phyloP scores from a whole-genome alignment of 495 filamentous ascomycete species.

The Lasiosphaeria miniovina region DNA sequence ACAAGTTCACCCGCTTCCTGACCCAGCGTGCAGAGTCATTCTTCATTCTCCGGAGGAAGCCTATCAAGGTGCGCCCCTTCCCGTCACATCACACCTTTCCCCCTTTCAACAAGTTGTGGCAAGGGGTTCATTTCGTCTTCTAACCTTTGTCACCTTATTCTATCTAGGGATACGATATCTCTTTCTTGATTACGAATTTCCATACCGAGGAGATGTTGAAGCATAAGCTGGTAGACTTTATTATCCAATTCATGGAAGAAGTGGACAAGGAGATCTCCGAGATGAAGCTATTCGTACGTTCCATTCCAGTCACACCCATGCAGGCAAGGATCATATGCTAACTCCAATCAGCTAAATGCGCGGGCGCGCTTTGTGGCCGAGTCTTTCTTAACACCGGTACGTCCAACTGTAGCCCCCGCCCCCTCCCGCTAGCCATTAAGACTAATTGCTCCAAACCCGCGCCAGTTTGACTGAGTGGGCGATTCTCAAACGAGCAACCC shows the following conservation, averaged over 20 bases:
- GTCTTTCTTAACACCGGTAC: conserved; percentile 92
- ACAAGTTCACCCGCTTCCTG: conserved; percentile 96
- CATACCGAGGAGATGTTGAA: conserved; percentile 98
- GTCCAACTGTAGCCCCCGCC: conserved; percentile 27
- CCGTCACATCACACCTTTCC: too few species aligned
- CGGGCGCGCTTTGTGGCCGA: conserved; percentile 97
- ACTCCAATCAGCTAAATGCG: conserved; percentile 74
- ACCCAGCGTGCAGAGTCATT: conserved; percentile 80
- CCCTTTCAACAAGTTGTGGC: too few species aligned
- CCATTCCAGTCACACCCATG: background rate
- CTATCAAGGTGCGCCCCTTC: conserved; percentile 67
- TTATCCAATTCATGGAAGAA: conserved; percentile 99
- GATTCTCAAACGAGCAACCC: background rate
- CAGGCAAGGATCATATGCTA: conserved; percentile 10
- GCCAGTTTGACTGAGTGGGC: conserved; percentile 12
- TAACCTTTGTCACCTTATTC: background rate
- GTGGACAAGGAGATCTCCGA: conserved; percentile 99
- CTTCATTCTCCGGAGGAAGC: conserved; percentile 92
- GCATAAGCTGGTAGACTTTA: conserved; percentile 97
- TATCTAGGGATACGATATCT: conserved; percentile 91
- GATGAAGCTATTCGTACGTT: conserved; percentile 97
- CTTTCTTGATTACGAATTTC: conserved; percentile 96
- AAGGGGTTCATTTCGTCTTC: background rate
- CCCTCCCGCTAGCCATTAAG: background rate
- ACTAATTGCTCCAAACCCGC: background rate